phyloP scores from a whole-genome alignment of 495 filamentous ascomycete species.

The Aspergillus affinis region DNA sequence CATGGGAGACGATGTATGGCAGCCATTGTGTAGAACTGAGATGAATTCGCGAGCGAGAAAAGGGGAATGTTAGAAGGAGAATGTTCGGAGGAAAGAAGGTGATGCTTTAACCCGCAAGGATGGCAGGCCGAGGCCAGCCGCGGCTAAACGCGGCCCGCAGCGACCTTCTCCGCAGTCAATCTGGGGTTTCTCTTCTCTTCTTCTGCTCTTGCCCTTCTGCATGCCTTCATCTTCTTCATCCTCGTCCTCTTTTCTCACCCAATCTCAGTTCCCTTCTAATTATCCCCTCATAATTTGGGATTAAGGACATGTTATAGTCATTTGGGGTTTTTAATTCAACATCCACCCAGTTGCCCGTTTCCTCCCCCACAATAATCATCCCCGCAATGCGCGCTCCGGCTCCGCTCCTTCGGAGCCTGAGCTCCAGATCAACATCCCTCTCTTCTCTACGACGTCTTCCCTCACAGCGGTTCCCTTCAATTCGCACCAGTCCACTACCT shows the following conservation, averaged over 20 bases:
- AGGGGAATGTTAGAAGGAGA: not conserved
- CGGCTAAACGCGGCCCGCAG: constrained; percentile 44
- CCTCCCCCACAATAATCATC: constrained; percentile 9
- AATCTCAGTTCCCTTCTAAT: not conserved
- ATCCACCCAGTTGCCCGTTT: not conserved
- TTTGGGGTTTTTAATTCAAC: not conserved
- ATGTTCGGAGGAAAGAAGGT: not conserved
- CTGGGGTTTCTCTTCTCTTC: constrained; percentile 15
- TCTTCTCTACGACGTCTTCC: constrained; percentile 13
- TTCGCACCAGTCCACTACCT: not conserved
- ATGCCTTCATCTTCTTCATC: not conserved
- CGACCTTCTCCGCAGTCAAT: constrained; percentile 38
- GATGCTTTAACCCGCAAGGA: not conserved
- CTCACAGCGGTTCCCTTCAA: not conserved
- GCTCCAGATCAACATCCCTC: constrained; percentile 20
- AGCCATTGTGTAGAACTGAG: constrained; percentile 30
- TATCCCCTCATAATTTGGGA: not conserved
- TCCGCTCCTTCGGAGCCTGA: constrained; percentile 38
- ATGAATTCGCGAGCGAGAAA: not conserved
- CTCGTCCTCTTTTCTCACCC: not conserved
- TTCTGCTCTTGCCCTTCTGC: not conserved
- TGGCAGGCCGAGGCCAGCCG: constrained; percentile 14
- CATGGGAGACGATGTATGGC: constrained; percentile 26
- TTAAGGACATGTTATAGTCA: constrained; percentile 3
- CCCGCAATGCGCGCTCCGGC: constrained; percentile 42